Evolutionary conservation across 176 grass and related monocot species (phyloP).

Genomic region (Chloris gayana): DNA sequence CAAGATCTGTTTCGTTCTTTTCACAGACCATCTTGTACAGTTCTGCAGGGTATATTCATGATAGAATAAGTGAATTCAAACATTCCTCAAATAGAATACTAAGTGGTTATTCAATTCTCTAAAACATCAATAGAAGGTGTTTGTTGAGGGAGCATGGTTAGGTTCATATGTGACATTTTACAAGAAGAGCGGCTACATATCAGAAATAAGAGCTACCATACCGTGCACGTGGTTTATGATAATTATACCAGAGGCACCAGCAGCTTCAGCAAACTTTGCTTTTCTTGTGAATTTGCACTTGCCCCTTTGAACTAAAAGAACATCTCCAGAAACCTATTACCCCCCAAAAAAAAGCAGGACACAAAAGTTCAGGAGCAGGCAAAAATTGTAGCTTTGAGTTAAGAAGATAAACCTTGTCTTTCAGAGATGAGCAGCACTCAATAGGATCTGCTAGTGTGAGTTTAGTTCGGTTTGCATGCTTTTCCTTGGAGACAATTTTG

Average conservation of each 20-base stretch:
- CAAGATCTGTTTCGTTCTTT: conserved; percentile 80
- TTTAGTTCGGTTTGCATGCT: conserved; percentile 65
- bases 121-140: not conserved
- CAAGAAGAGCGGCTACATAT: not conserved
- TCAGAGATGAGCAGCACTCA: conserved; percentile 61
- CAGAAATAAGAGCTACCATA: conserved; percentile 27
- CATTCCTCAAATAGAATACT: not conserved
- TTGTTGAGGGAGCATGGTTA: not conserved
- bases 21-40: conserved; percentile 99
- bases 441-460: conserved; percentile 74
- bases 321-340: conserved; percentile 69
- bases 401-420: conserved; percentile 50
- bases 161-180: conserved; percentile 4
- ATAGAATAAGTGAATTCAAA: conserved; percentile 8
- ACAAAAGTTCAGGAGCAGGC: not conserved
- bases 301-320: conserved; percentile 79
- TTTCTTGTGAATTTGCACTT: conserved; percentile 93
- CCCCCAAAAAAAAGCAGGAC: not conserved
- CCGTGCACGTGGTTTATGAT: conserved; percentile 91
- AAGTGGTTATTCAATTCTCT: not conserved
- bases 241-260: conserved; percentile 90
- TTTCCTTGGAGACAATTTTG: conserved; percentile 91
- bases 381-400: not conserved
- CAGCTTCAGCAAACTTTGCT: conserved; percentile 82
- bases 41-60: conserved; percentile 52